phyloP scores from a whole-genome alignment of 108 stramenopile species.

The Nitzschia putrida region DNA sequence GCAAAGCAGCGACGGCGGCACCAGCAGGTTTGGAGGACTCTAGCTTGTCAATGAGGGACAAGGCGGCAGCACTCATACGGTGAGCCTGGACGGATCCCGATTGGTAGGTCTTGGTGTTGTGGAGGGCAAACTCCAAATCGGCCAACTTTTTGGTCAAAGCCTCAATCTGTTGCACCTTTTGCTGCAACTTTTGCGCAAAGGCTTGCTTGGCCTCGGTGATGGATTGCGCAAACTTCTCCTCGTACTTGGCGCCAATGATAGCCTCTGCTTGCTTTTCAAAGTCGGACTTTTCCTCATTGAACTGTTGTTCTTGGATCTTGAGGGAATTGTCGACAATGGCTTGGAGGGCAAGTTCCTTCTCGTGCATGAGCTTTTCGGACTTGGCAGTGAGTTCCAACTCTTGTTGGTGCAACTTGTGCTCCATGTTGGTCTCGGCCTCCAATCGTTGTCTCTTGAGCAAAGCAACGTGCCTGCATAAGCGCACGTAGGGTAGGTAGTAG shows the following conservation, averaged over 20 bases:
- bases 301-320: slow-evolving; percentile 48
- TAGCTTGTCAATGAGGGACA: slow-evolving; percentile 70
- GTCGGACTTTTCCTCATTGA: slow-evolving; percentile 42
- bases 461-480: slow-evolving; percentile 54
- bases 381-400: slow-evolving; percentile 52
- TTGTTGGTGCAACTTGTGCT: slow-evolving; percentile 58
- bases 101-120: slow-evolving; percentile 54
- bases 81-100: slow-evolving; percentile 68
- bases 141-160: slow-evolving; percentile 53
- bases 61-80: slow-evolving; percentile 72
- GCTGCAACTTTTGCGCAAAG: slow-evolving; percentile 53
- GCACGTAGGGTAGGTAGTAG: too few species aligned
- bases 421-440: slow-evolving; percentile 66
- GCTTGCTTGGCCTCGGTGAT: slow-evolving; percentile 47
- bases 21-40: slow-evolving; percentile 60
- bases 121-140: slow-evolving; percentile 57
- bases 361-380: slow-evolving; percentile 55
- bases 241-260: slow-evolving; percentile 52
- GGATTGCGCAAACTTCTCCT: slow-evolving; percentile 45
- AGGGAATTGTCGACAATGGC: slow-evolving; percentile 55
- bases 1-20: slow-evolving; percentile 63
- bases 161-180: slow-evolving; percentile 50
- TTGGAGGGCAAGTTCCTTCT: slow-evolving; percentile 68
- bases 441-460: slow-evolving; percentile 73
- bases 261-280: slow-evolving; percentile 46